Base-by-base conservation (phyloP, 176 grass and related monocot species). In the Phoenix roebelenii region DNA sequence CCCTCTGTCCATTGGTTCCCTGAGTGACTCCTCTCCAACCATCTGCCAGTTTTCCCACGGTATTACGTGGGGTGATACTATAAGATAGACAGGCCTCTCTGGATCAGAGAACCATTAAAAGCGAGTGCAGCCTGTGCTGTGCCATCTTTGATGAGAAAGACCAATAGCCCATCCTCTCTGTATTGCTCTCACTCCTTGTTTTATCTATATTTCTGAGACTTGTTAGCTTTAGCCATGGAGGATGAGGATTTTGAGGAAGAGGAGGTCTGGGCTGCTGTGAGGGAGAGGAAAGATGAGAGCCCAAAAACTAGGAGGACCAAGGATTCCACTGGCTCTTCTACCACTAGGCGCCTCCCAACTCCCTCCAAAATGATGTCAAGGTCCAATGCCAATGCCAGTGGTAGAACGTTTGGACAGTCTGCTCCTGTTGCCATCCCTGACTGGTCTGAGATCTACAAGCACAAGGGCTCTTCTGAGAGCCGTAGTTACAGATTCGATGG, bases 191-290 rank as follows among this genome's bases (percentile, higher is more conserved):
- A 9, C 7, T 44, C 7, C 35, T 44, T 7, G 35, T 44, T 44
- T 44, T 14, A 44, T 44, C 35, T 6, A 12, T 44, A 44, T 44
- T 12, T 44, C 35, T 44, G 35, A 44, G 35, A 44, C 35, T 44
- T 3, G 35, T 3, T 44, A 44, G 10, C 35, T 44, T 10, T 44
- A 44, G 7, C 35, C 35, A 44, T 44, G 35, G 58, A 23, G 5
- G 74, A 78, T 57, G 70, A 77, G 48, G 75, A 84, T 17, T 71
- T 74, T 55, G 73, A 76, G 68, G 79, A 82, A 49, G 79, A 82
- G 30, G 73, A 77, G 49, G 70, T 82, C 12, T 84, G 81, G 81
- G 74, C 51, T 23, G 54, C 23, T 44, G 64, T 65, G 19, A 53
- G 18, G 59, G 55, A 69, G 17, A 61, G 62, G 55, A 56, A 39